These are phyloP conservation scores for Debaryomyces prosopidis DNA, from an alignment of 805 yeast species.

Conservation along the genomic window DNA sequence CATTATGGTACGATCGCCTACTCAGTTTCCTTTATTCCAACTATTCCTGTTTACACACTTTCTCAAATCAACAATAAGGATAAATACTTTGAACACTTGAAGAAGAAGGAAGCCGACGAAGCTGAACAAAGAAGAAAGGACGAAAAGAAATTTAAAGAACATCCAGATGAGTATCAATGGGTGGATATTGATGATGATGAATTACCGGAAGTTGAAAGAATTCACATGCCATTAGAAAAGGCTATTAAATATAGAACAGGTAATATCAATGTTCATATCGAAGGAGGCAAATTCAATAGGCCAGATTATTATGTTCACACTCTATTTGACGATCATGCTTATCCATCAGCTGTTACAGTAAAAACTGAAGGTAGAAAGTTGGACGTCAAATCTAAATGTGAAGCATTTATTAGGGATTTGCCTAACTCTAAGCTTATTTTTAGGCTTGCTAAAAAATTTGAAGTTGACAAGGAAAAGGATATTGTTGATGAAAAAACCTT, in stretches of 20 bases:
- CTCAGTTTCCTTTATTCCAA: constrained; percentile 65
- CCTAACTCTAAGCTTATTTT: constrained; percentile 57
- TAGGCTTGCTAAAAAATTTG: constrained; percentile 55
- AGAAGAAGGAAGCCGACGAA: constrained; percentile 32
- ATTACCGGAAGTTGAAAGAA: constrained; percentile 36
- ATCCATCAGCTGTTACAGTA: constrained; percentile 57
- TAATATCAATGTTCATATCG: constrained; percentile 53
- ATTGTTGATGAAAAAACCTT: constrained; percentile 51
- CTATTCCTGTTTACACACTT: constrained; percentile 60
- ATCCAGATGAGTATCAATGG: constrained; percentile 69
- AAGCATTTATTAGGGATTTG: constrained; percentile 69
- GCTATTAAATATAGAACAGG: constrained; percentile 62
- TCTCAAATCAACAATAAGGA: constrained; percentile 52
- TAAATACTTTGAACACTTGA: constrained; percentile 38
- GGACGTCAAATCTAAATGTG: constrained; percentile 47
- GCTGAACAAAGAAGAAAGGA: constrained; percentile 50
- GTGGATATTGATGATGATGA: constrained; percentile 44
- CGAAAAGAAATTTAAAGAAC: constrained; percentile 51
- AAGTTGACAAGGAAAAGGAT: constrained; percentile 48
- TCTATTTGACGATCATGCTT: constrained; percentile 62
- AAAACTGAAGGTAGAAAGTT: constrained; percentile 49
- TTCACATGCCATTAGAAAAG: constrained; percentile 51
- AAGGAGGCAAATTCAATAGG: constrained; percentile 48
- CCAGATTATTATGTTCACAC: constrained; percentile 56
- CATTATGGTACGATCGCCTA: constrained; percentile 51